Base-by-base conservation (phyloP, 2,329 filamentous ascomycete species). In the Fusarium torreyae region DNA sequence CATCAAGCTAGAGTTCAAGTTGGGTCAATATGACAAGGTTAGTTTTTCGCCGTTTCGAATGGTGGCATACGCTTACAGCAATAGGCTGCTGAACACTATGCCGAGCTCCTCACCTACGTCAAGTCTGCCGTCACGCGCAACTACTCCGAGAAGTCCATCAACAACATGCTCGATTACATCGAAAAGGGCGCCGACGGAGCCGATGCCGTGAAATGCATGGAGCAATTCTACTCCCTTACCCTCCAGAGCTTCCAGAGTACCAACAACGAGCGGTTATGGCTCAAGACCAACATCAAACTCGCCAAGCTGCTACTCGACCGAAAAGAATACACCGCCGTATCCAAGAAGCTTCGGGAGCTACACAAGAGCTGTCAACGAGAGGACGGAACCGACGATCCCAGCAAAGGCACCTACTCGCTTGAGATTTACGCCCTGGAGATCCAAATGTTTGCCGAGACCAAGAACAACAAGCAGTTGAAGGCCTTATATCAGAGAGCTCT, bases 101-200 rank as follows among this genome's bases (percentile, higher is more conserved):
- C 89, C 70, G 94, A 98, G 82, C 93, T 99, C 31, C 89, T 99
- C 70, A 98, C 94, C 46, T 99, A 98, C 76, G 94, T 98, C 82
- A 97, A 96, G 80, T 97, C 93, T 5, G 95, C 95, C 9, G 95
- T 99, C 46, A 98, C 96, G 40, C 90, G 96, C 68, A 99, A 98
- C 81, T 98, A 98, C 81, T 98, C 96, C 2, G 96, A 99, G 81
- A 98, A 98, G 80, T 98, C 95, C 14, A 97, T 99, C 83, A 98
- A 98, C 83, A 98, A 98, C 80, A 97, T 99, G 91, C 89, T 99
- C 46, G 96, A 98, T 82, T 97, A 92, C 78, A 96, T 99, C 71
- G 95, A 98, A 80, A 98, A 98, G 82, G 92, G 89, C n/a, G 86
- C 89, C 14, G 87, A 91, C 24, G 90, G 89, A 28, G 81, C 89